Percentiles rank a stretch among this genome's conserved stretches.
These are phyloP conservation scores for Dentipellis fragilis DNA, from an alignment of 768 basidiomycete species.

Conservation along the genomic window DNA sequence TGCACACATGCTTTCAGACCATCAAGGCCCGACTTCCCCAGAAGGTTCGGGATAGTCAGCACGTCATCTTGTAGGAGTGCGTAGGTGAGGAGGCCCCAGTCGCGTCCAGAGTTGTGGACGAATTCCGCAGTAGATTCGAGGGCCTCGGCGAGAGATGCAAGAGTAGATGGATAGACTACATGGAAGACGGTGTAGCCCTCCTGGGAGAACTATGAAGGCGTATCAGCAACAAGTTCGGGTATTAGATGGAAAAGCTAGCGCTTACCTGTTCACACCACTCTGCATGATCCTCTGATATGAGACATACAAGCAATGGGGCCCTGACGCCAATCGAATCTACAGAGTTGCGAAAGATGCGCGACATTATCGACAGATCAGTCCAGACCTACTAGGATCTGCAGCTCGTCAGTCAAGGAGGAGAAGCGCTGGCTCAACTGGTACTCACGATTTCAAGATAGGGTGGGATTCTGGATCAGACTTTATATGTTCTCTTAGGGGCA, in stretches of 20 bases:
- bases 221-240: background rate
- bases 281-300: conserved; percentile 21
- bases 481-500: too few species aligned
- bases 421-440: too few species aligned
- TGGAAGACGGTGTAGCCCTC: conserved; percentile 31
- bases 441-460: too few species aligned
- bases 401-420: too few species aligned
- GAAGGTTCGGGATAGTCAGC: conserved; percentile 6
- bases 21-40: background rate
- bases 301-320: conserved; percentile 21
- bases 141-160: conserved; percentile 11
- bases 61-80: conserved; percentile 18
- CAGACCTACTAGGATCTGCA: too few species aligned
- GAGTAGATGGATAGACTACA: conserved; percentile 17
- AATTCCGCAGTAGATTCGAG: conserved; percentile 9
- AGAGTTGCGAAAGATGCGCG: conserved; percentile 16
- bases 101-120: conserved; percentile 6
- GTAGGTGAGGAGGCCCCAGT: conserved; percentile 24
- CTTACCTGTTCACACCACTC: conserved; percentile 30
- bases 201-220: conserved; percentile 21
- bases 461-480: too few species aligned
- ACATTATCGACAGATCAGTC: conserved; percentile 4
- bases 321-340: conserved; percentile 20
- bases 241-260: background rate
- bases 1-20: conserved; percentile 25